Evolutionary conservation across 371 early-diverging fungal genomes (phyloP).

Genomic region (Mortierella polycephala): DNA sequence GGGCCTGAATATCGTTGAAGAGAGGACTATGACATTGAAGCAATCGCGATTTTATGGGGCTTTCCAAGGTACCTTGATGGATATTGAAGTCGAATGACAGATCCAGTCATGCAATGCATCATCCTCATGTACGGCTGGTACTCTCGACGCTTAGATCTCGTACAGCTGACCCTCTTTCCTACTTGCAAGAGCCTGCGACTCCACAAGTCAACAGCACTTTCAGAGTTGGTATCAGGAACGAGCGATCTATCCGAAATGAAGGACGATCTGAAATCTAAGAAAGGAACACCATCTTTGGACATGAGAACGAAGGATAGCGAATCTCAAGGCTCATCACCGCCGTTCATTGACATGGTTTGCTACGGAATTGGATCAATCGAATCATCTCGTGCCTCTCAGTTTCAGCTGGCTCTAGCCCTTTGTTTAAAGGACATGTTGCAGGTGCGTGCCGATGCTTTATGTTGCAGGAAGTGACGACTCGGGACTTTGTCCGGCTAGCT

Average conservation of each 20-base stretch:
- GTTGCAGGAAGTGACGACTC: too few relatives aligned
- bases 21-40: conserved; percentile 23
- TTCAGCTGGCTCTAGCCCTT: conserved; percentile 66
- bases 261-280: too few relatives aligned
- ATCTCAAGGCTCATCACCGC: too few relatives aligned
- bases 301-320: too few relatives aligned
- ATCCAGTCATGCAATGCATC: too few relatives aligned
- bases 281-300: too few relatives aligned
- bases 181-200: conserved; percentile 10
- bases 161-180: conserved; percentile 23
- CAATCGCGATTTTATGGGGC: conserved; percentile 42
- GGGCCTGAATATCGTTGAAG: conserved; percentile 31
- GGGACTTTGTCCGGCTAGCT: not conserved
- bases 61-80: conserved; percentile 26
- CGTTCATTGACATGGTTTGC: conserved; percentile 62
- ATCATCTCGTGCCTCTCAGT: conserved; percentile 65
- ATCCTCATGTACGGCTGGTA: not conserved
- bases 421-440: conserved; percentile 61
- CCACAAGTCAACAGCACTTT: too few relatives aligned
- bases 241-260: too few relatives aligned
- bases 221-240: too few relatives aligned
- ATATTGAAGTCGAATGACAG: too few relatives aligned
- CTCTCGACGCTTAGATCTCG: conserved; percentile 21
- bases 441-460: conserved; percentile 33
- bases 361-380: conserved; percentile 75